Evolutionary conservation across 1,284 basidiomycete species (phyloP).

Genomic region (Coriolopsis trogii): DNA sequence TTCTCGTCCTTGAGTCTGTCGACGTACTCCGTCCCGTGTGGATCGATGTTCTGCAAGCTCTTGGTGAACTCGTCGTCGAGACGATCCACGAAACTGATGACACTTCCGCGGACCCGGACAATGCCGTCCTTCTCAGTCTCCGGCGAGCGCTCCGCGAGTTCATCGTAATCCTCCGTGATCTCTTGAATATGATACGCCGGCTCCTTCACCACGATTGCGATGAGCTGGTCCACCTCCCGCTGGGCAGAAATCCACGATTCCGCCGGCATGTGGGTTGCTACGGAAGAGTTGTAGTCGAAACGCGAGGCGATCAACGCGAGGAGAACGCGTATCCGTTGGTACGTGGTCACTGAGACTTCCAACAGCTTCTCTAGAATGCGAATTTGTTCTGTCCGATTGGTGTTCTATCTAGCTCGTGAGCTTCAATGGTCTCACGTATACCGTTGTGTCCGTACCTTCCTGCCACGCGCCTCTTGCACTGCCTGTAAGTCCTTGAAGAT

Average conservation of each 20-base stretch:
- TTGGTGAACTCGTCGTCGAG: constrained; percentile 99
- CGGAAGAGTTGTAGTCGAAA: constrained; percentile 95
- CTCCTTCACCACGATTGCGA: constrained; percentile 78
- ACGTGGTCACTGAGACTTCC: constrained; percentile 84
- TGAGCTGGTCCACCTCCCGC: constrained; percentile 86
- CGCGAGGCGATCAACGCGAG: constrained; percentile 93
- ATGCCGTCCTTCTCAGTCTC: constrained; percentile 66
- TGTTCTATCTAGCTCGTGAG: constrained; percentile 65
- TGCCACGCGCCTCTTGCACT: constrained; percentile 94
- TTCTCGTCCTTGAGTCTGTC: constrained; percentile 96
- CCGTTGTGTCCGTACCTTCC: constrained; percentile 67
- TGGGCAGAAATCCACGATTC: constrained; percentile 92
- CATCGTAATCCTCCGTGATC: constrained; percentile 91
- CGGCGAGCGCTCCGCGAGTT: constrained; percentile 85
- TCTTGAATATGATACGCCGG: constrained; percentile 85
- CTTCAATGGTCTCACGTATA: neutral
- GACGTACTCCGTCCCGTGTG: constrained; percentile 98
- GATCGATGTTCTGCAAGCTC: constrained; percentile 97
- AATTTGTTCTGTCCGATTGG: constrained; percentile 95
- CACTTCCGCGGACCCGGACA: constrained; percentile 85
- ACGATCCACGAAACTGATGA: constrained; percentile 95
- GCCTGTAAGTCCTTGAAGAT: constrained; percentile 94
- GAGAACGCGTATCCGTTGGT: constrained; percentile 94
- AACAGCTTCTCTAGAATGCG: constrained; percentile 89
- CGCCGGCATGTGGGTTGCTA: constrained; percentile 87